phyloP scores from a whole-genome alignment of 805 yeast species.

The Pichia nakasei region DNA sequence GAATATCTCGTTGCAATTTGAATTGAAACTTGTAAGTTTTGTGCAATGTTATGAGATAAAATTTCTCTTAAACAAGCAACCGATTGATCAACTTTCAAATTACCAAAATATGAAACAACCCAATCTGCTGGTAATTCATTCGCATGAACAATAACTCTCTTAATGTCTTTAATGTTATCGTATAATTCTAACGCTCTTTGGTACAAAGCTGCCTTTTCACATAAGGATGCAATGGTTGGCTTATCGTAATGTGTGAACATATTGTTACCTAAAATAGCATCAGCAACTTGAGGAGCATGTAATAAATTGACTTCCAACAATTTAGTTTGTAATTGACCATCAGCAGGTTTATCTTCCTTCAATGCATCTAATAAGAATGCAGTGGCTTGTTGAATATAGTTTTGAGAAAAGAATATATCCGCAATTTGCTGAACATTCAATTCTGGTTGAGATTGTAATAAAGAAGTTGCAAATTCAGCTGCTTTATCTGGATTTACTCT shows the following conservation, averaged over 20 bases:
- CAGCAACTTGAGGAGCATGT: conserved; percentile 99
- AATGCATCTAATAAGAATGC: conserved; percentile 93
- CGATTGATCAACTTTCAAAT: conserved; percentile 88
- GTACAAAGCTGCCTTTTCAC: conserved; percentile 92
- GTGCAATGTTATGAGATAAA: conserved; percentile 62
- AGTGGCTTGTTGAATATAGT: conserved; percentile 94
- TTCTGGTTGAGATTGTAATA: conserved; percentile 54
- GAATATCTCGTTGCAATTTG: conserved; percentile 97
- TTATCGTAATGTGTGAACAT: conserved; percentile 95
- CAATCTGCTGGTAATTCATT: conserved; percentile 82
- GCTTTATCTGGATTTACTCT: conserved; percentile 97
- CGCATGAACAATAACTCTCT: conserved; percentile 88
- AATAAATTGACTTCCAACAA: conserved; percentile 84
- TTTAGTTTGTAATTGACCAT: conserved; percentile 93
- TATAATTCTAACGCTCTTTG: conserved; percentile 96
- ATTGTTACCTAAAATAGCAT: conserved; percentile 91
- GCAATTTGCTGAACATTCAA: conserved; percentile 81
- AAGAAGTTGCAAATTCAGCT: conserved; percentile 88
- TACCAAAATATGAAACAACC: conserved; percentile 89
- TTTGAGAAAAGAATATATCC: conserved; percentile 90
- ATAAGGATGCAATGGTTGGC: conserved; percentile 81
- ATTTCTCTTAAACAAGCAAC: conserved; percentile 80
- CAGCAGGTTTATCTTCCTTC: conserved; percentile 87
- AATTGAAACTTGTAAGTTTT: conserved; percentile 84
- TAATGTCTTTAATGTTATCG: conserved; percentile 90